phyloP scores from a whole-genome alignment of 129 eudicot genomes.

The Mikania micrantha region DNA sequence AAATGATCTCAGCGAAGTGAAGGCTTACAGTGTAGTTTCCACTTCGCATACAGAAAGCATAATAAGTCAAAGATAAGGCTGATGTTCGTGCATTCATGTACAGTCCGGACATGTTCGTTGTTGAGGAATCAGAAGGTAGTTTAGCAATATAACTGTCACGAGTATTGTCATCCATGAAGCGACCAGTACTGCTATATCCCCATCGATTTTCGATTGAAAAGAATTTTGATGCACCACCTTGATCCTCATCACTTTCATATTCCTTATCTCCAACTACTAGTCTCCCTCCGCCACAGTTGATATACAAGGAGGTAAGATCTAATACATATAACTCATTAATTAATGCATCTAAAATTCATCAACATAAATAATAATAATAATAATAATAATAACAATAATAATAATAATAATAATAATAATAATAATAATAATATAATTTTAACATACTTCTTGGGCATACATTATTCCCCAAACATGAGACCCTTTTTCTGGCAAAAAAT shows the following conservation, averaged over 20 bases:
- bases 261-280: constrained; percentile 7
- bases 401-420: too few species aligned
- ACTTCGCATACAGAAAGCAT: constrained; percentile 51
- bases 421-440: too few species aligned
- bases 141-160: constrained; percentile 1
- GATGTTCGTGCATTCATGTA: constrained; percentile 52
- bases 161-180: constrained; percentile 38
- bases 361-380: neutral
- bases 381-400: too few species aligned
- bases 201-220: constrained; percentile 26
- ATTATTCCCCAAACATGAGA: constrained; percentile 32
- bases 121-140: constrained; percentile 9
- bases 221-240: constrained; percentile 47
- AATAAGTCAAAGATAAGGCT: constrained; percentile 68
- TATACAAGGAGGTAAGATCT: constrained; percentile 45
- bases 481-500: constrained; percentile 12
- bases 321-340: neutral
- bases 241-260: constrained; percentile 36
- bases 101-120: constrained; percentile 19
- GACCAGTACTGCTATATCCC: constrained; percentile 81
- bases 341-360: neutral
- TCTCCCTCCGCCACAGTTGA: constrained; percentile 72
- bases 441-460: constrained; percentile 27
- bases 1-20: constrained; percentile 73
- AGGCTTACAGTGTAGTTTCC: constrained; percentile 69